Evolutionary conservation across 1,139 yeast genomes (phyloP).

Genomic region (Suhomyces coccinellae): DNA sequence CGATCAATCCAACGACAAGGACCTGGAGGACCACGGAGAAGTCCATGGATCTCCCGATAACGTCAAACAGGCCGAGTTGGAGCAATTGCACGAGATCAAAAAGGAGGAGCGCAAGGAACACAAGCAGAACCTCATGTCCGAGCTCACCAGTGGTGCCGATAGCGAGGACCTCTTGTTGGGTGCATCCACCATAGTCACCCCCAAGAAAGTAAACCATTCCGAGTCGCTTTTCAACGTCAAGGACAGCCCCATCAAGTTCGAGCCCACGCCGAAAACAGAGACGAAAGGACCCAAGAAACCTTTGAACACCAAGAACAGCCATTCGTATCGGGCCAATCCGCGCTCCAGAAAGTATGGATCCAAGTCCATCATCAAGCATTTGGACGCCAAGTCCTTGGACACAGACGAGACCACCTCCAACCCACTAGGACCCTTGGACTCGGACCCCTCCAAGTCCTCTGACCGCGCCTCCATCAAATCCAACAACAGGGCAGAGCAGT

Average conservation of each 20-base stretch:
- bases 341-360: constrained; percentile 43
- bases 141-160: constrained; percentile 37
- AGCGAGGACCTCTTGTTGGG: constrained; percentile 22
- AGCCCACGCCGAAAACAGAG: constrained; percentile 8
- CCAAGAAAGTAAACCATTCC: constrained; percentile 19
- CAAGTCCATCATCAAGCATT: constrained; percentile 33
- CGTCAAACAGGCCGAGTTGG: constrained; percentile 24
- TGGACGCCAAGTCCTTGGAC: constrained; percentile 17
- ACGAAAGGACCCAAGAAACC: constrained; percentile 6
- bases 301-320: constrained; percentile 12
- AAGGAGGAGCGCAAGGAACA: constrained; percentile 39
- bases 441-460: constrained; percentile 15
- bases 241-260: constrained; percentile 32
- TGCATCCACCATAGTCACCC: constrained; percentile 23
- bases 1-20: constrained; percentile 13
- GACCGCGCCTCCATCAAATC: constrained; percentile 21
- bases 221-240: constrained; percentile 39
- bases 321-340: constrained; percentile 22
- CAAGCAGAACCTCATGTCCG: constrained; percentile 35
- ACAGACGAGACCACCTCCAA: constrained; percentile 10
- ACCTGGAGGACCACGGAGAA: constrained; percentile 17
- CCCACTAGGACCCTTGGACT: constrained; percentile 45
- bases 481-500: constrained; percentile 21
- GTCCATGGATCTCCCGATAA: constrained; percentile 16
- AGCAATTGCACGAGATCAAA: constrained; percentile 35